Evolutionary conservation across 805 yeast species (phyloP).

Genomic region (Metschnikowia anglica): DNA sequence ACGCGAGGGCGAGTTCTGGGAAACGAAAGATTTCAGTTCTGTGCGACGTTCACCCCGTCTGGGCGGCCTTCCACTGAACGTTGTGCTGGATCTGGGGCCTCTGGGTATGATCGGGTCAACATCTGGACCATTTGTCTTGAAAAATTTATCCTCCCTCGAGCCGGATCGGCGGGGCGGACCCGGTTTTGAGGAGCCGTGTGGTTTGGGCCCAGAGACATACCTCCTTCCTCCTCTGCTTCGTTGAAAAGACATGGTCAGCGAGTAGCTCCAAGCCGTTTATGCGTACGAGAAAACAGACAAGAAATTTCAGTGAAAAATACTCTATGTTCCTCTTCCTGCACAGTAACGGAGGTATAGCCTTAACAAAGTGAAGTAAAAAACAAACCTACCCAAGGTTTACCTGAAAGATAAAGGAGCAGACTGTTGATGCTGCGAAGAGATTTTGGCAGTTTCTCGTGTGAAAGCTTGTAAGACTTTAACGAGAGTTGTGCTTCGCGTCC

Average conservation of each 20-base stretch:
- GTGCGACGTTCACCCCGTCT: background rate
- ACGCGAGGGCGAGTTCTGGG: background rate
- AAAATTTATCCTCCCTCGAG: slow-evolving; percentile 1
- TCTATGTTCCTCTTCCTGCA: background rate
- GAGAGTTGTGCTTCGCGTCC: slow-evolving; percentile 14
- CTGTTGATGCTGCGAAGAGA: background rate
- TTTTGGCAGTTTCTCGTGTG: slow-evolving; percentile 1
- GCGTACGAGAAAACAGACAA: slow-evolving; percentile 5
- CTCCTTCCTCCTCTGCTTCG: slow-evolving; percentile 6
- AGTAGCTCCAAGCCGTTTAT: background rate
- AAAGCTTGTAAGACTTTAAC: slow-evolving; percentile 5
- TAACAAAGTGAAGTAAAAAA: background rate
- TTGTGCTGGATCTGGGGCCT: slow-evolving; percentile 8
- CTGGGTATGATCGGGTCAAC: slow-evolving; percentile 4
- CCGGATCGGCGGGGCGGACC: slow-evolving; percentile 1
- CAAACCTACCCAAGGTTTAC: background rate
- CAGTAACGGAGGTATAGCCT: background rate
- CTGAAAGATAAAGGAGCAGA: background rate
- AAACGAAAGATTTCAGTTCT: background rate
- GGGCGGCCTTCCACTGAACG: background rate
- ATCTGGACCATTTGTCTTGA: slow-evolving; percentile 4
- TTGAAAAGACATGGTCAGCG: slow-evolving; percentile 1
- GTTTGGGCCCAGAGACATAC: background rate
- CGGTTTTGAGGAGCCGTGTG: slow-evolving; percentile 1
- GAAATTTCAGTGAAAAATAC: background rate